Percentiles rank a stretch among this genome's conserved stretches.
Conservation (phyloP, 176 grass and related monocot genomes). For the Carex littledalei region DNA sequence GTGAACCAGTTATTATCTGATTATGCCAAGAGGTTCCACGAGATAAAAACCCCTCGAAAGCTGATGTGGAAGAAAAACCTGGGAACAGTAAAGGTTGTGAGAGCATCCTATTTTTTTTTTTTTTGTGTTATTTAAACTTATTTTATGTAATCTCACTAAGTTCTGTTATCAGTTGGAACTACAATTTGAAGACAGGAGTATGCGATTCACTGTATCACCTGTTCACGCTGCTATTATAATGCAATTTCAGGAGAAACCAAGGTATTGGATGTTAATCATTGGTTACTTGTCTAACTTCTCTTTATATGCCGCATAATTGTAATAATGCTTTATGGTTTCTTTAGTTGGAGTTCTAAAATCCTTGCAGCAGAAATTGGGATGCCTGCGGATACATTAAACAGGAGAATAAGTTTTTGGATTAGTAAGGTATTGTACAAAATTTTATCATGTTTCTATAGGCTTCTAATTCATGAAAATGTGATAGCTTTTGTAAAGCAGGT, state of each 20-base stretch:
- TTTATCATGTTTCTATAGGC: neutral
- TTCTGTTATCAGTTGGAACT: conserved; percentile 61
- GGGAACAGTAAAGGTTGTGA: conserved; percentile 85
- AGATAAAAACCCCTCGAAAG: conserved; percentile 97
- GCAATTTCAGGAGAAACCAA: conserved; percentile 81
- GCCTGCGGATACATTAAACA: conserved; percentile 75
- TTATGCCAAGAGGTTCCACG: conserved; percentile 87
- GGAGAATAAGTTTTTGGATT: conserved; percentile 95
- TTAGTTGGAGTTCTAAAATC: conserved; percentile 91
- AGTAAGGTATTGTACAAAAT: conserved; percentile 53
- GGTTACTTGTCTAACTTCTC: conserved; percentile 15
- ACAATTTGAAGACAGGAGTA: conserved; percentile 76
- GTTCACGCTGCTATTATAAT: conserved; percentile 96
- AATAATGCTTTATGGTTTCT: conserved; percentile 18
- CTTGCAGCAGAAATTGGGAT: conserved; percentile 73
- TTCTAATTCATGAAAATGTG: neutral
- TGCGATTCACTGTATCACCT: conserved; percentile 91
- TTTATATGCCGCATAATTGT: neutral
- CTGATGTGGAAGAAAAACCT: conserved; percentile 97
- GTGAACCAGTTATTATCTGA: conserved; percentile 72
- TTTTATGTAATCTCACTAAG: conserved; percentile 8
- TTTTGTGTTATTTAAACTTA: neutral
- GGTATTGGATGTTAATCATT: conserved; percentile 37
- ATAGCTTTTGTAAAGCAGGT: neutral
- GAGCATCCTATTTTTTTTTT: neutral